phyloP scores from a whole-genome alignment of 2,329 filamentous ascomycete species.

The Trichoderma lentiforme region DNA sequence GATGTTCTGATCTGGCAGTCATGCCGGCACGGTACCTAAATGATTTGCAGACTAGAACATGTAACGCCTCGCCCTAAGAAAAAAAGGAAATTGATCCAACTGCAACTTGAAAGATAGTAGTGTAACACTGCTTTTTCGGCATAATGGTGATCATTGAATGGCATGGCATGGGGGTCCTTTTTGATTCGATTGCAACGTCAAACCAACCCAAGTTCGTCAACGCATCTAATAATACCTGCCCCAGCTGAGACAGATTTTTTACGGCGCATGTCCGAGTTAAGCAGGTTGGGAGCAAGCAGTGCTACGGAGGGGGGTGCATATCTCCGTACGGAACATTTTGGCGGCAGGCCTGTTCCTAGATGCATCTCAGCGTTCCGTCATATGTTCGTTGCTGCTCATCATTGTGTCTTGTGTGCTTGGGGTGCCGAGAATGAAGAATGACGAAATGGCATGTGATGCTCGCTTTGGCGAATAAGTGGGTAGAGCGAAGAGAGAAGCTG shows the following conservation, averaged over 20 bases:
- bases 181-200: neutral
- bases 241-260: neutral
- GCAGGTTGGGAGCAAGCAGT: slow-evolving; percentile 1
- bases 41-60: neutral
- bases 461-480: slow-evolving; percentile 11
- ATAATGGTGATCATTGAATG: slow-evolving; percentile 8
- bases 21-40: neutral
- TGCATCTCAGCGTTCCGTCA: slow-evolving; percentile 15
- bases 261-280: neutral
- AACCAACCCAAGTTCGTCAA: neutral
- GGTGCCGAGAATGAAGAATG: neutral
- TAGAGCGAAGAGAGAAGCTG: neutral
- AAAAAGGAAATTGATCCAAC: neutral
- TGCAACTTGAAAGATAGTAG: neutral
- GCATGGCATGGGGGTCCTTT: neutral
- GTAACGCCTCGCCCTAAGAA: neutral
- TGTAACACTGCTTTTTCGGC: neutral
- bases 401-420: neutral
- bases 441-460: slow-evolving; percentile 19
- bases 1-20: slow-evolving; percentile 8
- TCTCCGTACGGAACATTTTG: slow-evolving; percentile 11
- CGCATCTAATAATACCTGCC: neutral
- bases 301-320: neutral
- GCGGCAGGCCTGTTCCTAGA: neutral
- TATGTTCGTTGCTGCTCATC: slow-evolving; percentile 2